Conservation (phyloP, 495 filamentous ascomycete genomes). For the Tetracladium marchalianum region DNA sequence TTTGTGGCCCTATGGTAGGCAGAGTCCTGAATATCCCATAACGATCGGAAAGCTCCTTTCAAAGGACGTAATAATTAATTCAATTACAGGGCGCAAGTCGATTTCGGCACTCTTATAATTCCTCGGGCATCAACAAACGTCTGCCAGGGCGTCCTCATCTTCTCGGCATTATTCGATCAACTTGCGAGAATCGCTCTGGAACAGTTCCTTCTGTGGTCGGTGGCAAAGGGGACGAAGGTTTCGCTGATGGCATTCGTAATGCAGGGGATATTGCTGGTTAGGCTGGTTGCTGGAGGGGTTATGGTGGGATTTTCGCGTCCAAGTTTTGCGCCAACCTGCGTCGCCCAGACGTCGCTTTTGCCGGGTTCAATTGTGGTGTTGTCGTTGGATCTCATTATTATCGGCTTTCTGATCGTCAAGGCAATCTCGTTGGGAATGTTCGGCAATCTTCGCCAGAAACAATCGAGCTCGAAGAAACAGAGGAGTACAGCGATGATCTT, state of each 20-base stretch:
- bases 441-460: constrained; percentile 4
- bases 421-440: constrained; percentile 24
- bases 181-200: constrained; percentile 36
- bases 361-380: constrained; percentile 34
- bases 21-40: no score
- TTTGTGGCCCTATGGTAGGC: constrained; percentile 36
- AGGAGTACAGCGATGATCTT: constrained; percentile 29
- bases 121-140: constrained; percentile 26
- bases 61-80: not conserved
- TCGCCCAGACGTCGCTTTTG: constrained; percentile 32
- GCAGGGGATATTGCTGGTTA: constrained; percentile 29
- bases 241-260: constrained; percentile 22
- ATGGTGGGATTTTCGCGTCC: constrained; percentile 39
- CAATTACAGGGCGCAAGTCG: constrained; percentile 24
- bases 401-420: constrained; percentile 27
- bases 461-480: constrained; percentile 16
- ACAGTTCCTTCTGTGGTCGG: constrained; percentile 41
- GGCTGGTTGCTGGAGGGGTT: constrained; percentile 36
- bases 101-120: constrained; percentile 38
- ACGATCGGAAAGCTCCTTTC: no score
- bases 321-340: constrained; percentile 39
- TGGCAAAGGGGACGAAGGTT: constrained; percentile 13
- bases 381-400: constrained; percentile 34
- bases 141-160: constrained; percentile 38
- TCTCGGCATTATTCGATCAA: constrained; percentile 43